Base-by-base conservation (phyloP, 192 early-diverging fungal species). In the Chytriomyces hyalinus region DNA sequence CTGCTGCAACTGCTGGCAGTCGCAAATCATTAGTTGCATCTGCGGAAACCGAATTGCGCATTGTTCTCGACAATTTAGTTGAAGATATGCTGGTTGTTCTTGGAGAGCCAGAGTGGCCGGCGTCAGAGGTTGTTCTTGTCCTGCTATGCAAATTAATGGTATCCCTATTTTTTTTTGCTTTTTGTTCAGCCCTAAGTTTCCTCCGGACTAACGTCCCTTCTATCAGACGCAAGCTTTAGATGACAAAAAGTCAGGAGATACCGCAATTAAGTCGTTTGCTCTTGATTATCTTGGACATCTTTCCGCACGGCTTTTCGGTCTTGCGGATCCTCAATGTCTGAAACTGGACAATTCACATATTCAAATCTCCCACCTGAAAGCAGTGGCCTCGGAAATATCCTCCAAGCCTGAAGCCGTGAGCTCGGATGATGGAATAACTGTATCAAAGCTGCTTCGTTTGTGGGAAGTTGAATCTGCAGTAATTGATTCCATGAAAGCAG, bases 101-200 rank as follows among this genome's bases (percentile, higher is more conserved):
- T 49, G 88, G 91, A 20, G 90, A 92, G 15, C 95, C 95, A 4
- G 94, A 96, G 50, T 98, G 96, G 96, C 96, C 96, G 0, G 91
- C 86, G 6, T 93, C 96, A 0, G 93, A 95, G 64, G 73, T 93
- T 13, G 86, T 92, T 57, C 67, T 93, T 5, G 79, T 87, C 28
- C 77, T 92, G 9, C 91, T 92, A 53, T 91, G 88, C 49, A 88
- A 87, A 48, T 84, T 94, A 6, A 84, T 95, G 83, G 88, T 93
- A 81, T 74, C 78, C 28, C 24, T 0, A 5, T 13, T 22, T n/a
- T 10, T 77, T n/a, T 70, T 9, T 9, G n/a, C 28, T 62, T 76
- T 22, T 45, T 76, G 20, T 24, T 76, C 2, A 68, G 2, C 6
- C 1, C 65, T n/a, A 24, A 71, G 22, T 15, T 20, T 15, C 47